Evolutionary conservation across 257 asterid species (phyloP).

Genomic region (Linderniella brevidens): DNA sequence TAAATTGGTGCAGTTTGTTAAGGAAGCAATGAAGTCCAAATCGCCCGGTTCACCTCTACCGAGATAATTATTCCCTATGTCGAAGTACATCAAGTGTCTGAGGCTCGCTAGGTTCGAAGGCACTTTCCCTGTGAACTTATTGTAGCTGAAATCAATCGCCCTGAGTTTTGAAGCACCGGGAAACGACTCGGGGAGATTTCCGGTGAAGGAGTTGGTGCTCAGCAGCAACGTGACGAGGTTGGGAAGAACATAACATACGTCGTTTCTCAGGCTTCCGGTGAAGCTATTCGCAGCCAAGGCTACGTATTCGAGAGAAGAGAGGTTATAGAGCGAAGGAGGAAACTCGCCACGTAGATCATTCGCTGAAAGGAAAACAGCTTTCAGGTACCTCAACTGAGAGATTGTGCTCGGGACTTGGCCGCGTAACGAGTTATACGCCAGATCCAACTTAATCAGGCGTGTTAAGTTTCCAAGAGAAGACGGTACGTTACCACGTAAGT

Average conservation of each 20-base stretch:
- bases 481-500: too few relatives aligned
- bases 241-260: background rate
- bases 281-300: constrained; percentile 3
- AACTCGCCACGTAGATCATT: constrained; percentile 4
- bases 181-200: constrained; percentile 5
- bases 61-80: constrained; percentile 10
- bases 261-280: background rate
- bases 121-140: background rate
- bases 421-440: too few relatives aligned
- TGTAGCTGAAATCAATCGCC: background rate
- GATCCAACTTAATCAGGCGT: too few relatives aligned
- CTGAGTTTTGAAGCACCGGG: constrained; percentile 1
- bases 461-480: too few relatives aligned
- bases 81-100: background rate
- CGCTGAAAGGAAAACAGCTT: background rate
- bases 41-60: constrained; percentile 13
- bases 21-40: constrained; percentile 15
- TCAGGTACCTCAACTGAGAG: constrained; percentile 3
- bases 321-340: constrained; percentile 6
- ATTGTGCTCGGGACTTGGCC: too few relatives aligned
- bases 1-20: constrained; percentile 20
- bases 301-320: background rate
- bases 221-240: background rate
- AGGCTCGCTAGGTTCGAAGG: constrained; percentile 6
- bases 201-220: constrained; percentile 3